Base-by-base conservation (phyloP, 257 asterid genomes). In the Jacaranda copaia region DNA sequence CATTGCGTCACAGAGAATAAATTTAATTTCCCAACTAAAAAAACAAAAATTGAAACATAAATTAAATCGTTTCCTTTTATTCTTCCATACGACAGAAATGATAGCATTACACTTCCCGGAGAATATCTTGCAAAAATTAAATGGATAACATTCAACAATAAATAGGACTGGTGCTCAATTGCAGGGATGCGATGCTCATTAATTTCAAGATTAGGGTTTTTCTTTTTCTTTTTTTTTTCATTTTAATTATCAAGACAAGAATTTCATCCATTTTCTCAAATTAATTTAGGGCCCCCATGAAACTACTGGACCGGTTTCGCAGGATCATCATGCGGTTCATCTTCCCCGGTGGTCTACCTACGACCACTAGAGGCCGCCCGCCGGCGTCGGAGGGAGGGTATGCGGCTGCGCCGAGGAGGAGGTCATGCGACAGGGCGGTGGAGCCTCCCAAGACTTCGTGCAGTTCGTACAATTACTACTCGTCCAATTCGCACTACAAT, bases 391-490 rank as follows among this genome's bases (percentile, higher is more conserved):
- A 75, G 53, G 62, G 70, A 8, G 48, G 70, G 66, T 19, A 35
- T 8, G 62, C 67, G 38, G 84, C 70, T 60, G 87, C 73, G 35
- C 83, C 86, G 0, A 68, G 89, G 84, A 77, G 90, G 79, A 81
- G 83, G 15, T 87, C 91, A 0, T 84, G 90, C 25, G 96, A 87
- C 45, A n/a, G 85, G 68, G 76, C 82, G 32, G 79, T 12, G 51
- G 97, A 91, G 46, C 77, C 97, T 56, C 97, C 97, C 0, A 89
- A 89, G 82, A 85, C 87, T n/a, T 91, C 93, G 35, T 91, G 93
- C 87, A 91, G 88, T 78, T 85, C 85, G 35, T 81, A 78, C 19
- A 77, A 43, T 25, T 85, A 91, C 73, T 84, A 89, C 73, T 81
- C 90, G 3, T 77, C 90, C 15, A 84, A 69, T 60, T 87, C 95